Conservation (phyloP, 2,329 filamentous ascomycete species). For the Colletotrichum tanaceti region DNA sequence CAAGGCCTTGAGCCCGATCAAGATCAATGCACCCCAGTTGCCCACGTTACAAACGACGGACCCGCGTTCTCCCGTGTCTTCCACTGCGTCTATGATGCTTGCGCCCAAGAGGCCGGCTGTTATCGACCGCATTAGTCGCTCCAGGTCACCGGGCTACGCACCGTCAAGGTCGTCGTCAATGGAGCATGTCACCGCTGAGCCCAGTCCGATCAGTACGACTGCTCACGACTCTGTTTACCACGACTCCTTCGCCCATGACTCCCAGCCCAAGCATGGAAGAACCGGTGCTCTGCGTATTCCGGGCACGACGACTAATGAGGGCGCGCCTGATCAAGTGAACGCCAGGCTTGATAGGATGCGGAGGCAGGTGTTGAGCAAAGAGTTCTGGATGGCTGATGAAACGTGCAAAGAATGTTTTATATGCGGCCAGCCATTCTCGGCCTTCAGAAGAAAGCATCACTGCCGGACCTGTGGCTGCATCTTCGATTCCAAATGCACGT, state of each 20-base stretch:
- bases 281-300: conserved; percentile 64
- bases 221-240: conserved; percentile 69
- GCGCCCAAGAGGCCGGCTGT: conserved; percentile 60
- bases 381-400: conserved; percentile 99
- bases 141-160: conserved; percentile 55
- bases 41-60: conserved; percentile 50
- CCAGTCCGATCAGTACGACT: conserved; percentile 68
- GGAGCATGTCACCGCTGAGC: conserved; percentile 67
- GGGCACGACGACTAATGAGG: conserved; percentile 67
- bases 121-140: conserved; percentile 66
- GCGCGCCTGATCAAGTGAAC: conserved; percentile 68
- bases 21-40: conserved; percentile 49
- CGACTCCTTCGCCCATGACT: conserved; percentile 64
- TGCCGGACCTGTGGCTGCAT: conserved; percentile 98
- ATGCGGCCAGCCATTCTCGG: conserved; percentile 89
- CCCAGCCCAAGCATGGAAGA: conserved; percentile 57
- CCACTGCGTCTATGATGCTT: conserved; percentile 53
- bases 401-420: conserved; percentile 97
- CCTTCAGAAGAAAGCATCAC: conserved; percentile 95
- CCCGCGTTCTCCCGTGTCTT: conserved; percentile 50
- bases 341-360: conserved; percentile 77
- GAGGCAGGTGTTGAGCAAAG: conserved; percentile 89
- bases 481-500: conserved; percentile 96
- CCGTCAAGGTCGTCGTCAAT: conserved; percentile 69
- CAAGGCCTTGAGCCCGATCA: conserved; percentile 57